Evolutionary conservation across 192 early-diverging fungal species (phyloP).

Genomic region (Cetraspora pellucida): DNA sequence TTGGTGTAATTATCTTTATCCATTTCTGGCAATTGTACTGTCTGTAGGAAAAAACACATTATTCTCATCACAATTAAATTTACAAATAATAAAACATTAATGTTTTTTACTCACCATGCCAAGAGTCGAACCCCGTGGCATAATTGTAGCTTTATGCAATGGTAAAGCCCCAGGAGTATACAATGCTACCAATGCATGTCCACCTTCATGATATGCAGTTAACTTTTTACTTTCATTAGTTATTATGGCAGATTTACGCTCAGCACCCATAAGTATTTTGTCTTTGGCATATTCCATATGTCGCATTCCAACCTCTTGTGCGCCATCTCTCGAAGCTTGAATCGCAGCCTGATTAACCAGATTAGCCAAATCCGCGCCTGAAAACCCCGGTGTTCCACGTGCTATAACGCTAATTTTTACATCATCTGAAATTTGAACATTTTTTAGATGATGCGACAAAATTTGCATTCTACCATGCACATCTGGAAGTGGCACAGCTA

Average conservation of each 20-base stretch:
- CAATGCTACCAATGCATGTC: constrained; percentile 93
- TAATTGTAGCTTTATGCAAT: constrained; percentile 97
- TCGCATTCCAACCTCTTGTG: constrained; percentile 69
- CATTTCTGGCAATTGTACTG: constrained; percentile 91
- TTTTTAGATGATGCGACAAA: constrained; percentile 87
- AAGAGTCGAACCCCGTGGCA: constrained; percentile 88
- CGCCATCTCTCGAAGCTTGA: constrained; percentile 81
- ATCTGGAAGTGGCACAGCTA: constrained; percentile 94
- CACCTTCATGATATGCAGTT: constrained; percentile 99
- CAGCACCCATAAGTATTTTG: constrained; percentile 97
- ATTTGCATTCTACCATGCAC: constrained; percentile 95
- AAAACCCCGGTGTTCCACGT: constrained; percentile 97
- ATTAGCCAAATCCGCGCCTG: constrained; percentile 99
- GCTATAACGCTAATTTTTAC: constrained; percentile 87
- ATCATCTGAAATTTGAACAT: constrained; percentile 62
- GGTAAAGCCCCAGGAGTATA: constrained; percentile 96
- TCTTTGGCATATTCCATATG: constrained; percentile 99
- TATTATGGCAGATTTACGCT: constrained; percentile 89
- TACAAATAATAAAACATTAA: background rate
- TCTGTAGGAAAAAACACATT: constrained; percentile 49
- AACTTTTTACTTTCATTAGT: constrained; percentile 83
- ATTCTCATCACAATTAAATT: background rate
- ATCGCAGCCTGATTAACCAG: constrained; percentile 98
- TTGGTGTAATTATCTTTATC: constrained; percentile 81
- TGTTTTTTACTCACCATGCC: constrained; percentile 52